Evolutionary conservation across 108 stramenopile species (phyloP).

Genomic region (Stephanodiscus triporus): DNA sequence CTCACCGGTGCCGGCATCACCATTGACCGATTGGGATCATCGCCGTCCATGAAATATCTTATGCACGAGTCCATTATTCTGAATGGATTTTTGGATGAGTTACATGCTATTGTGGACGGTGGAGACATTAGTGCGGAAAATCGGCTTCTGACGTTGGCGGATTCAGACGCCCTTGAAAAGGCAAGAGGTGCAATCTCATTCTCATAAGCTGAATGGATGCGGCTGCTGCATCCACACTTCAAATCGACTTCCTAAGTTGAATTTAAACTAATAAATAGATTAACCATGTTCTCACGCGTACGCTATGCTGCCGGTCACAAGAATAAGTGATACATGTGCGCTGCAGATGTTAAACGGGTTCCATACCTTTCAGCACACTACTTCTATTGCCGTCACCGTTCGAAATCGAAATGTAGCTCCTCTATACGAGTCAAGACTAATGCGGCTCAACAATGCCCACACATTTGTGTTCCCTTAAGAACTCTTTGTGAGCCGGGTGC

Average conservation of each 20-base stretch:
- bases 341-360: too few species aligned
- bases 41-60: constrained; percentile 73
- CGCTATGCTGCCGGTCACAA: not conserved
- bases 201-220: constrained; percentile 37
- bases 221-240: not conserved
- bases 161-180: constrained; percentile 62
- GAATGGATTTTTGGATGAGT: constrained; percentile 69
- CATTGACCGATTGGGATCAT: constrained; percentile 65
- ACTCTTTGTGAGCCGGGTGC: constrained; percentile 84
- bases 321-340: not conserved
- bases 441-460: constrained; percentile 72
- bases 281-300: not conserved
- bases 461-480: constrained; percentile 81
- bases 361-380: too few species aligned
- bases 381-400: not conserved
- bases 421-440: not conserved
- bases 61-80: constrained; percentile 78
- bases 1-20: constrained; percentile 58
- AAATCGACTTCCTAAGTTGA: not conserved
- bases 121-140: constrained; percentile 46
- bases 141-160: constrained; percentile 63
- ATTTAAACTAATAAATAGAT: not conserved
- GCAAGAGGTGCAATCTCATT: constrained; percentile 73
- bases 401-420: not conserved
- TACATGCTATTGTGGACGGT: constrained; percentile 48